Evolutionary conservation across 2,329 filamentous ascomycete genomes (phyloP).

Genomic region (Xylaria sp.): DNA sequence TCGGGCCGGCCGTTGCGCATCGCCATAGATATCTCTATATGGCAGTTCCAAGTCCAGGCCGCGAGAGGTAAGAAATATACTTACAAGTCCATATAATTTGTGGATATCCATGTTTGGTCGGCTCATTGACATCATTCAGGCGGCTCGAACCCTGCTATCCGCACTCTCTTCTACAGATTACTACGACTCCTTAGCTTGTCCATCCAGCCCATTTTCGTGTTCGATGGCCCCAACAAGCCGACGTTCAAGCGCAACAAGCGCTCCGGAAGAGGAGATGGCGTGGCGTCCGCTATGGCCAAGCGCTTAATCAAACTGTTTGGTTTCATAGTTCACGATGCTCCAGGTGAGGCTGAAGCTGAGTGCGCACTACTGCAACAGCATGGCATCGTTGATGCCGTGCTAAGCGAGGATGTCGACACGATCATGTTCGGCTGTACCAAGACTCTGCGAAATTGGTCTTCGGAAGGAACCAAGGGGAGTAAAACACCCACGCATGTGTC

Average conservation of each 20-base stretch:
- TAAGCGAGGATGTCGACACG: constrained; percentile 97
- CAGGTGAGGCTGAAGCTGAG: constrained; percentile 95
- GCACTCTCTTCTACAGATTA: constrained; percentile 93
- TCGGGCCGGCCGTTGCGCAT: constrained; percentile 80
- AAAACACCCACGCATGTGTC: constrained; percentile 86
- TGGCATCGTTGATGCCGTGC: constrained; percentile 88
- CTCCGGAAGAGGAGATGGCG: constrained; percentile 71
- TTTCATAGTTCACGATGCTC: constrained; percentile 85
- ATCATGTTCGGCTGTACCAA: constrained; percentile 93
- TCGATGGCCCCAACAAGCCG: constrained; percentile 87
- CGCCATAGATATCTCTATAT: constrained; percentile 95
- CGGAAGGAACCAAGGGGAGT: constrained; percentile 71
- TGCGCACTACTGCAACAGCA: constrained; percentile 86
- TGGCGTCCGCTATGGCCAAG: constrained; percentile 82
- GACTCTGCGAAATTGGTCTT: constrained; percentile 84
- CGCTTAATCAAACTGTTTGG: constrained; percentile 85
- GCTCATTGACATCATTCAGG: constrained; percentile 51
- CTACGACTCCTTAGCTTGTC: constrained; percentile 78
- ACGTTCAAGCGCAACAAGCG: constrained; percentile 88
- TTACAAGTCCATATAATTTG: not conserved
- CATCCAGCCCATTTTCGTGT: constrained; percentile 90
- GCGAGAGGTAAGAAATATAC: constrained; percentile 66
- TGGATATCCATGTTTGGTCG: not conserved
- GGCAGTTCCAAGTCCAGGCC: constrained; percentile 93
- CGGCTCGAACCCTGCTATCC: constrained; percentile 87